These are phyloP conservation scores for Aspergillus novofumigatus DNA, from an alignment of 2,329 filamentous ascomycete genomes.

Conservation along the genomic window DNA sequence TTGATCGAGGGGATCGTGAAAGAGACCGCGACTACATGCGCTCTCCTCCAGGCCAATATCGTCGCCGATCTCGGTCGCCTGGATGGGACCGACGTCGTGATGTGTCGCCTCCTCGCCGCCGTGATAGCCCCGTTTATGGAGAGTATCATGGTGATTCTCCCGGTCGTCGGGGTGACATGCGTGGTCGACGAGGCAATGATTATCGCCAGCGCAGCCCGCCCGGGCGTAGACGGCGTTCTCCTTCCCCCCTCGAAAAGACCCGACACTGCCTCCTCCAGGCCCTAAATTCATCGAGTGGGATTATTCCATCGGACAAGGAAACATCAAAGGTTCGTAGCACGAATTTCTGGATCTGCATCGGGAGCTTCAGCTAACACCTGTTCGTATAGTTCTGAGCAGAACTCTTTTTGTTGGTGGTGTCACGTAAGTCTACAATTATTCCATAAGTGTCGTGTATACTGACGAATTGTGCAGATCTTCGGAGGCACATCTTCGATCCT, in stretches of 20 bases:
- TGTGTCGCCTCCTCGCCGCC: conserved; percentile 58
- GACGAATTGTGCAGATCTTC: conserved; percentile 54
- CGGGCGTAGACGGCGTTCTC: conserved; percentile 62
- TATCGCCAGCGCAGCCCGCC: conserved; percentile 87
- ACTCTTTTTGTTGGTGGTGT: conserved; percentile 97
- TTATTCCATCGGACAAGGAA: conserved; percentile 64
- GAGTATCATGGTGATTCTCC: conserved; percentile 69
- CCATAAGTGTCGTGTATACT: conserved; percentile 6
- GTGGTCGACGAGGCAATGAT: conserved; percentile 51
- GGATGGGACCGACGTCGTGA: conserved; percentile 67
- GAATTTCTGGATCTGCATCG: background rate
- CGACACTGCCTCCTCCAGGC: conserved; percentile 43
- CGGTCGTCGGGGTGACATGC: conserved; percentile 55
- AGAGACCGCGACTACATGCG: conserved; percentile 60
- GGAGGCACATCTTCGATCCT: conserved; percentile 73
- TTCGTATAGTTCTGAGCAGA: conserved; percentile 69
- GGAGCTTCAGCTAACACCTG: conserved; percentile 5
- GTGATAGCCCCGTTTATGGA: conserved; percentile 66
- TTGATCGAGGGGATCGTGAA: conserved; percentile 53
- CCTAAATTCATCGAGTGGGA: conserved; percentile 82
- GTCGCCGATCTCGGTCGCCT: conserved; percentile 76
- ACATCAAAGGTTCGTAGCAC: conserved; percentile 63
- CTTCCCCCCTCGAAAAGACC: conserved; percentile 50
- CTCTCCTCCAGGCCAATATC: conserved; percentile 57
- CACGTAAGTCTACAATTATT: conserved; percentile 56